phyloP scores from a whole-genome alignment of 2,329 filamentous ascomycete genomes.

The Neocatenulostroma microsporum region DNA sequence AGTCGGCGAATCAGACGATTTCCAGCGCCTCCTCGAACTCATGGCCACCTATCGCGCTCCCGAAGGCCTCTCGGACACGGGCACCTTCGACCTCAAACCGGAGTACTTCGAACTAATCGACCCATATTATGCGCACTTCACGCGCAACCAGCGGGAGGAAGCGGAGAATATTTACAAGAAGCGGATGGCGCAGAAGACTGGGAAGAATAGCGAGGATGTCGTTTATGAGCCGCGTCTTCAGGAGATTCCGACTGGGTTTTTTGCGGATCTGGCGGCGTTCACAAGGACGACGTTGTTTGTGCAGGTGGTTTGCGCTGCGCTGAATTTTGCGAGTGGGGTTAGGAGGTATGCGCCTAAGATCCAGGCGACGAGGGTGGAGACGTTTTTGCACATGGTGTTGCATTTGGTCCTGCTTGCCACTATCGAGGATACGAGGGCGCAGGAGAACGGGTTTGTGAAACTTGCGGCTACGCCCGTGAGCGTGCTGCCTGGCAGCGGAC shows the following conservation, averaged over 20 bases:
- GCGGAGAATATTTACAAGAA: constrained; percentile 83
- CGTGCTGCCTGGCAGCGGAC: background rate
- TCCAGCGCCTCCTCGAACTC: constrained; percentile 73
- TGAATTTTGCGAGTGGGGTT: constrained; percentile 70
- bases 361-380: constrained; percentile 75
- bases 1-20: constrained; percentile 80
- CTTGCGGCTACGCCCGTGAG: constrained; percentile 16
- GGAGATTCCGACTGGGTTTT: constrained; percentile 67
- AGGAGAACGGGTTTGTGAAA: constrained; percentile 18
- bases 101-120: constrained; percentile 83
- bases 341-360: constrained; percentile 63
- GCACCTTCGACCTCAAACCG: constrained; percentile 85
- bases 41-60: constrained; percentile 86
- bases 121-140: constrained; percentile 93
- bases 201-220: constrained; percentile 70
- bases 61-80: constrained; percentile 84
- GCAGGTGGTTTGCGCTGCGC: constrained; percentile 80
- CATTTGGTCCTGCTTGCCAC: constrained; percentile 82
- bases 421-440: constrained; percentile 61
- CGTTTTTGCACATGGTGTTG: constrained; percentile 82
- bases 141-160: constrained; percentile 93
- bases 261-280: constrained; percentile 67
- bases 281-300: constrained; percentile 79
- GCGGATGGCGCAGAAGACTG: constrained; percentile 78
- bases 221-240: constrained; percentile 84